These are phyloP conservation scores for Isoetes taiwanensis DNA, from an alignment of 75 land plant genomes.

Conservation along the genomic window DNA sequence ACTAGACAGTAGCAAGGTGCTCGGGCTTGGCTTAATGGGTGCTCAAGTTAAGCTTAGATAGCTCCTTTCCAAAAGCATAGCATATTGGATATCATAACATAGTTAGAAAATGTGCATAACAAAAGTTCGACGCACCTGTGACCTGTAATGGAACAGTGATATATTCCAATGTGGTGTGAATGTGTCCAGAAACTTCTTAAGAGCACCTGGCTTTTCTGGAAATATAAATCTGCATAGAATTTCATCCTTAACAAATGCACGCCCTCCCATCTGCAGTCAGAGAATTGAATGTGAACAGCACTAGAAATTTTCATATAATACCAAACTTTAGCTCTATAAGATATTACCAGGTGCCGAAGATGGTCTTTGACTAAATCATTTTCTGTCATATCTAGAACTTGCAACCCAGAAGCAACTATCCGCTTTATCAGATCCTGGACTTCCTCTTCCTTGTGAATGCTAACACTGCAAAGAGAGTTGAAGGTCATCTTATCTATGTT, in stretches of 20 bases:
- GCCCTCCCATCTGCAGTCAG: constrained; percentile 46
- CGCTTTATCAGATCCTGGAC: constrained; percentile 14
- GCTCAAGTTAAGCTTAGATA: too few relatives aligned
- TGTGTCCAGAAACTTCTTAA: constrained; percentile 52
- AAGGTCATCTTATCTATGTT: too few relatives aligned
- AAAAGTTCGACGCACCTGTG: too few relatives aligned
- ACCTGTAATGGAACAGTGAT: constrained; percentile 59
- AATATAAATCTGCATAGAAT: constrained; percentile 47
- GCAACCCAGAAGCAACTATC: constrained; percentile 12
- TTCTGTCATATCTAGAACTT: constrained; percentile 15
- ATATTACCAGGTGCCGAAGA: constrained; percentile 28
- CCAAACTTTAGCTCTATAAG: too few relatives aligned
- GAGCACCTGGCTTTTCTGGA: constrained; percentile 70
- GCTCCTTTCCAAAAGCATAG: too few relatives aligned
- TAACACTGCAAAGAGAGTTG: constrained; percentile 20
- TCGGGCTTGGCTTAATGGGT: too few relatives aligned
- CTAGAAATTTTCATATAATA: too few relatives aligned
- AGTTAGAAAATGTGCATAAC: too few relatives aligned
- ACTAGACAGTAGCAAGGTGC: too few relatives aligned
- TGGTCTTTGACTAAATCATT: constrained; percentile 30
- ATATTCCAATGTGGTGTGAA: constrained; percentile 73
- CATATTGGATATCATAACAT: too few relatives aligned
- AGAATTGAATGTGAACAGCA: too few relatives aligned
- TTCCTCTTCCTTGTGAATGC: constrained; percentile 24
- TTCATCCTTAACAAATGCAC: constrained; percentile 42